These are phyloP conservation scores for Circinella umbellata DNA, from an alignment of 371 early-diverging fungal species.

Conservation along the genomic window DNA sequence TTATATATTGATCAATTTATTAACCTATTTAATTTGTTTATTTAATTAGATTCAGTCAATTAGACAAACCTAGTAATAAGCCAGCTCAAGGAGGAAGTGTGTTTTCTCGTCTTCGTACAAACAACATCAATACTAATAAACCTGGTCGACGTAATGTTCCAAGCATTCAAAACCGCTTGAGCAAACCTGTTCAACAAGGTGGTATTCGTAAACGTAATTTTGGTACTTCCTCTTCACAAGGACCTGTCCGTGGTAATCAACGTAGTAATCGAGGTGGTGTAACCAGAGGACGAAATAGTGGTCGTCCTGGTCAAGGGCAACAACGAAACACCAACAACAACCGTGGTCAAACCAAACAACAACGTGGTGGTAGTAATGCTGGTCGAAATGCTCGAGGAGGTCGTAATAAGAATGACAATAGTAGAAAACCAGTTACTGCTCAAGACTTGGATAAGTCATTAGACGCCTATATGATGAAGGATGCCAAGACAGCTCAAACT, in stretches of 20 bases:
- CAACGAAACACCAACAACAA: slow-evolving; percentile 5
- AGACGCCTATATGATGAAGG: slow-evolving; percentile 58
- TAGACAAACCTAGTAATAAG: slow-evolving; percentile 16
- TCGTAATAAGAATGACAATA: slow-evolving; percentile 15
- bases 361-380: background rate
- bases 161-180: slow-evolving; percentile 43
- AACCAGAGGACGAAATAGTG: background rate
- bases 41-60: slow-evolving; percentile 30
- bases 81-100: slow-evolving; percentile 25
- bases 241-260: background rate
- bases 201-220: slow-evolving; percentile 31
- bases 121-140: background rate
- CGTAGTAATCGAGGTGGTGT: background rate
- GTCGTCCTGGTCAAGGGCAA: slow-evolving; percentile 3
- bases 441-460: slow-evolving; percentile 47
- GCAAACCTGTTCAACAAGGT: slow-evolving; percentile 26
- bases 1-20: too few species aligned
- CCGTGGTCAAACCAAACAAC: background rate
- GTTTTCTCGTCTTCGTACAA: slow-evolving; percentile 39
- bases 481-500: slow-evolving; percentile 49
- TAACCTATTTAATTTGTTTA: background rate
- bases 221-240: slow-evolving; percentile 24
- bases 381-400: background rate
- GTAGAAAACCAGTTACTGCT: slow-evolving; percentile 29
- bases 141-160: slow-evolving; percentile 15